Conservation (phyloP, 768 basidiomycete species). For the Auriscalpium vulgare region DNA sequence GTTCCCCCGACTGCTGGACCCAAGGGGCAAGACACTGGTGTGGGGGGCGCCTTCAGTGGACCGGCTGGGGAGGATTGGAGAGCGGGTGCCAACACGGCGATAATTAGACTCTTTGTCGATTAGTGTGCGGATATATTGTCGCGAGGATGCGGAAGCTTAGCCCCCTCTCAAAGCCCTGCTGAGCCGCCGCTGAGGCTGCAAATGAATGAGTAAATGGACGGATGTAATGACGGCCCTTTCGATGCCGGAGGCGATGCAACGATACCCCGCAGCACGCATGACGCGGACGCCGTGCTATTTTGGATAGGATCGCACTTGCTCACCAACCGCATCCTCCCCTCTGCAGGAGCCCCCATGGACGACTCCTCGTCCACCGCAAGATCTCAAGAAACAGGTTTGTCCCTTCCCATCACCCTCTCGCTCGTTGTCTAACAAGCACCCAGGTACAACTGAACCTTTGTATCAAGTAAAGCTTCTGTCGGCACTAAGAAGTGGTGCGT, state of each 20-base stretch:
- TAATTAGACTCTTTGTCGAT: neutral
- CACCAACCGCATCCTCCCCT: no score
- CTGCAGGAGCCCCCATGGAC: no score
- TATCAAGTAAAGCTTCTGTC: constrained; percentile 36
- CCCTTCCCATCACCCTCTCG: neutral
- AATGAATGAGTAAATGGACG: no score
- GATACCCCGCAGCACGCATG: no score
- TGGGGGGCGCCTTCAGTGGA: constrained; percentile 72
- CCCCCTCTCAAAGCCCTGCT: neutral
- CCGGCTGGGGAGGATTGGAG: constrained; percentile 41
- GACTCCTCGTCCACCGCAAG: neutral
- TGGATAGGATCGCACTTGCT: no score
- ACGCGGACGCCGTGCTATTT: no score
- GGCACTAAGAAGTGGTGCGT: constrained; percentile 32
- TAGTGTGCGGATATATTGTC: neutral
- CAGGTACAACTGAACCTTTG: constrained; percentile 23
- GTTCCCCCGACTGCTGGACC: constrained; percentile 50
- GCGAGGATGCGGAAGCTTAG: neutral
- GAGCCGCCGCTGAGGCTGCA: no score
- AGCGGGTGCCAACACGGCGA: constrained; percentile 6
- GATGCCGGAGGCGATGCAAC: no score
- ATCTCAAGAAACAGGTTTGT: neutral
- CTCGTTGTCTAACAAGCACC: no score
- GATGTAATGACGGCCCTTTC: no score
- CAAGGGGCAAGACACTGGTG: constrained; percentile 52